Evolutionary conservation across 2,329 filamentous ascomycete species (phyloP).

Genomic region (Hortaea sp.): DNA sequence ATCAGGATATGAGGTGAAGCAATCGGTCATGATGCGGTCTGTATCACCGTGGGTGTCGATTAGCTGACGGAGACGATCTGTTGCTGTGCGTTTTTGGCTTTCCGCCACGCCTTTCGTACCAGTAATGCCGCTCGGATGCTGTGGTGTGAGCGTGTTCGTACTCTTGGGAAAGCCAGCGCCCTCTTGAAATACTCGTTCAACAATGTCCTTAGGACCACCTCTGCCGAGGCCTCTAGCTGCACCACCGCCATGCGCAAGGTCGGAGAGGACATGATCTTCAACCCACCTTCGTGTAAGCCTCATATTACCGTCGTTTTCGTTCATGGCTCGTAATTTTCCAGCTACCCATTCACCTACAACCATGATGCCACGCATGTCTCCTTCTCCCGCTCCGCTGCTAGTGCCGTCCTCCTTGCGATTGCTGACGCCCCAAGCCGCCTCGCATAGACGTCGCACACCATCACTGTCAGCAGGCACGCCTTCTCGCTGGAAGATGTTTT

Average conservation of each 20-base stretch:
- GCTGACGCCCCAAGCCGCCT: slow-evolving; percentile 71
- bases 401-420: slow-evolving; percentile 52
- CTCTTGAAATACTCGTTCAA: slow-evolving; percentile 67
- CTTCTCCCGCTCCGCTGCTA: slow-evolving; percentile 51
- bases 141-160: slow-evolving; percentile 13
- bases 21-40: slow-evolving; percentile 69
- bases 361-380: slow-evolving; percentile 74
- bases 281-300: slow-evolving; percentile 66
- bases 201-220: slow-evolving; percentile 63
- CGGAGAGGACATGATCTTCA: slow-evolving; percentile 58
- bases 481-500: slow-evolving; percentile 78
- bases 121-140: slow-evolving; percentile 10
- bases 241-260: slow-evolving; percentile 60
- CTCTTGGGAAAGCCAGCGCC: slow-evolving; percentile 66
- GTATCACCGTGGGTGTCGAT: slow-evolving; percentile 69
- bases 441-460: slow-evolving; percentile 73
- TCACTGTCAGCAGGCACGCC: slow-evolving; percentile 81
- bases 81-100: slow-evolving; percentile 59
- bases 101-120: slow-evolving; percentile 57
- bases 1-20: slow-evolving; percentile 76
- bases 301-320: slow-evolving; percentile 28
- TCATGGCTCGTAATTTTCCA: slow-evolving; percentile 48
- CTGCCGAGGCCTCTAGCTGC: slow-evolving; percentile 62
- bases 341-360: slow-evolving; percentile 83
- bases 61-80: slow-evolving; percentile 64